phyloP scores from a whole-genome alignment of 116 monocot species.

The Papilionanthe hybrid region DNA sequence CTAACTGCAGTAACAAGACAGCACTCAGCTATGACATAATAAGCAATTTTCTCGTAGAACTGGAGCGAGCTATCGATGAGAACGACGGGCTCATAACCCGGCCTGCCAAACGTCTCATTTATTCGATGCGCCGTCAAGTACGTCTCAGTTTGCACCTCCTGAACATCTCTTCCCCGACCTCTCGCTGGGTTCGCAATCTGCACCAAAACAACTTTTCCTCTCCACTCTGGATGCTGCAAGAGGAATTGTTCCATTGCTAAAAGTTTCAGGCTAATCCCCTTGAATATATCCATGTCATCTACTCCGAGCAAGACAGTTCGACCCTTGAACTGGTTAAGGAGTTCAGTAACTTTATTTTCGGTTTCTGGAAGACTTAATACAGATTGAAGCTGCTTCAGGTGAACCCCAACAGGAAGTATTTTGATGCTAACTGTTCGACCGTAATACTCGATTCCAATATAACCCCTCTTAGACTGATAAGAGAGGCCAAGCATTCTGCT shows the following conservation, averaged over 20 bases:
- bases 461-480: conserved; percentile 74
- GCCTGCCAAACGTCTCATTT: conserved; percentile 42
- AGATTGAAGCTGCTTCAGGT: conserved; percentile 51
- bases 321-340: conserved; percentile 30
- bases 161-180: conserved; percentile 54
- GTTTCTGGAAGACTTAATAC: conserved; percentile 43
- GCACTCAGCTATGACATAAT: conserved; percentile 51
- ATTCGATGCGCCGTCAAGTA: conserved; percentile 39
- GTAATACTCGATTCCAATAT: conserved; percentile 73
- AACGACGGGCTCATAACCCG: conserved; percentile 46
- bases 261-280: conserved; percentile 76
- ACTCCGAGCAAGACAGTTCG: conserved; percentile 46
- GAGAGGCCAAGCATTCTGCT: conserved; percentile 72
- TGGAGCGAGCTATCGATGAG: conserved; percentile 50
- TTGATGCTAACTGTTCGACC: conserved; percentile 73
- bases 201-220: conserved; percentile 54
- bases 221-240: conserved; percentile 49
- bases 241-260: conserved; percentile 63
- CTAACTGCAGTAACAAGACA: conserved; percentile 69
- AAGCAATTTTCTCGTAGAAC: conserved; percentile 51
- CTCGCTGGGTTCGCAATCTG: conserved; percentile 75
- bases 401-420: conserved; percentile 72
- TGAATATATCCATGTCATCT: conserved; percentile 90
- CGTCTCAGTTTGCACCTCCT: conserved; percentile 51
- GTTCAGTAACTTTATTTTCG: conserved; percentile 35